Percentiles rank a stretch among this genome's conserved stretches.
These are phyloP conservation scores for Diutina rugosa DNA, from an alignment of 1,139 yeast genomes.

Conservation along the genomic window DNA sequence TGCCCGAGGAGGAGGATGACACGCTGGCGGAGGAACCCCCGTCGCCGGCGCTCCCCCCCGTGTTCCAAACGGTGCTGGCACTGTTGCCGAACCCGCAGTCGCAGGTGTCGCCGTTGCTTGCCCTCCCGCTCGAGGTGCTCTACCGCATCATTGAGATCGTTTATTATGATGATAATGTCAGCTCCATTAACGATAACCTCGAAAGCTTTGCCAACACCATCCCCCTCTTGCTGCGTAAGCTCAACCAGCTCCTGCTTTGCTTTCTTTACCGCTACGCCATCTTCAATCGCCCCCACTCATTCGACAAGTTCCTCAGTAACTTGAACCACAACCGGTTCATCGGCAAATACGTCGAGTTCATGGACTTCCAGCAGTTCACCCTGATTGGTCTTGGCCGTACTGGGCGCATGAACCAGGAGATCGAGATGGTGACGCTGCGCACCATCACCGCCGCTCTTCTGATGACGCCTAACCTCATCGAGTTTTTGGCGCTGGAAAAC, in stretches of 20 bases:
- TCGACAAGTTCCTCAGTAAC: conserved; percentile 56
- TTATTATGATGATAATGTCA: conserved; percentile 22
- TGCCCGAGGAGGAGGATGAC: background rate
- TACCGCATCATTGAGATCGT: conserved; percentile 31
- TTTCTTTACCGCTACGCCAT: conserved; percentile 54
- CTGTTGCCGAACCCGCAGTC: background rate
- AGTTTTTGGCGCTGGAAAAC: conserved; percentile 75
- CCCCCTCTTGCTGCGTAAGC: conserved; percentile 23
- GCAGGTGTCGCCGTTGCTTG: conserved; percentile 14
- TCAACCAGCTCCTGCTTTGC: conserved; percentile 15
- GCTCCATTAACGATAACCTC: conserved; percentile 27
- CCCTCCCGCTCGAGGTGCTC: conserved; percentile 30
- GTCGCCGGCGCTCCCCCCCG: background rate
- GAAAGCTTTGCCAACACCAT: conserved; percentile 29
- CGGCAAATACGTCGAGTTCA: conserved; percentile 59
- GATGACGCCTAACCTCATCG: conserved; percentile 56
- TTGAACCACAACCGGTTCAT: conserved; percentile 34
- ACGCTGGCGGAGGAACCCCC: background rate
- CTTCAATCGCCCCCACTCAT: conserved; percentile 73
- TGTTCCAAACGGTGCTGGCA: background rate
- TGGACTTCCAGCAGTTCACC: conserved; percentile 84
- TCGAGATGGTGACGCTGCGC: conserved; percentile 73
- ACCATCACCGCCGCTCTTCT: conserved; percentile 55
- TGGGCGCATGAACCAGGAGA: conserved; percentile 79
- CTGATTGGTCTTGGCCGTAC: conserved; percentile 86